A percentile compares a stretch with the other conserved stretches of the same genome.
phyloP scores from a whole-genome alignment of 257 asterid genomes.

The Rehmannia glutinosa region DNA sequence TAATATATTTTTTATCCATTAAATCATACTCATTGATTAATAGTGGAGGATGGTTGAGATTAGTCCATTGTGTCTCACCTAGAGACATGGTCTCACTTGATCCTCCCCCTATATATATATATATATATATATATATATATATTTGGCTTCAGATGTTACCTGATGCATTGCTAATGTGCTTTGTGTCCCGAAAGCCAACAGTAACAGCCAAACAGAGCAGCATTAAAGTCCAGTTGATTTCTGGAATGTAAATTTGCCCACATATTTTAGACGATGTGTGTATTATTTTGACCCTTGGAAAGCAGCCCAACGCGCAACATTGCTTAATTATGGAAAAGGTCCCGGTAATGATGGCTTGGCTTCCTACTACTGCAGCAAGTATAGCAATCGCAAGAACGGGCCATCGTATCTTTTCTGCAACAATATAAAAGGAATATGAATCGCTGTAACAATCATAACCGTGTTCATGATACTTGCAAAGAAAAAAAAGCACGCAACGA shows the following conservation, averaged over 20 bases:
- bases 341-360: constrained; percentile 95
- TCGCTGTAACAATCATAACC: too few relatives aligned
- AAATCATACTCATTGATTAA: too few relatives aligned
- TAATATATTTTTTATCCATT: too few relatives aligned
- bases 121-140: too few relatives aligned
- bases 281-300: constrained; percentile 73
- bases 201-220: constrained; percentile 90
- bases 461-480: too few relatives aligned
- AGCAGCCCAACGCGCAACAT: constrained; percentile 93
- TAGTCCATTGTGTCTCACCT: too few relatives aligned
- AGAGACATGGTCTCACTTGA: too few relatives aligned
- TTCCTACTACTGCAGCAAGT: constrained; percentile 97
- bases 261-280: constrained; percentile 88
- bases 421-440: not conserved
- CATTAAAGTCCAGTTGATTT: constrained; percentile 91
- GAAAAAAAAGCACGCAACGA: too few relatives aligned
- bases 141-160: constrained; percentile 35
- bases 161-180: constrained; percentile 94
- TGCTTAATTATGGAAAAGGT: constrained; percentile 94
- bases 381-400: constrained; percentile 95
- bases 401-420: constrained; percentile 70
- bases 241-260: constrained; percentile 95
- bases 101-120: too few relatives aligned
- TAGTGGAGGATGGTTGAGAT: too few relatives aligned
- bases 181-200: constrained; percentile 81